phyloP scores from a whole-genome alignment of 176 grass and related monocot genomes.

The Lolium rigidum region DNA sequence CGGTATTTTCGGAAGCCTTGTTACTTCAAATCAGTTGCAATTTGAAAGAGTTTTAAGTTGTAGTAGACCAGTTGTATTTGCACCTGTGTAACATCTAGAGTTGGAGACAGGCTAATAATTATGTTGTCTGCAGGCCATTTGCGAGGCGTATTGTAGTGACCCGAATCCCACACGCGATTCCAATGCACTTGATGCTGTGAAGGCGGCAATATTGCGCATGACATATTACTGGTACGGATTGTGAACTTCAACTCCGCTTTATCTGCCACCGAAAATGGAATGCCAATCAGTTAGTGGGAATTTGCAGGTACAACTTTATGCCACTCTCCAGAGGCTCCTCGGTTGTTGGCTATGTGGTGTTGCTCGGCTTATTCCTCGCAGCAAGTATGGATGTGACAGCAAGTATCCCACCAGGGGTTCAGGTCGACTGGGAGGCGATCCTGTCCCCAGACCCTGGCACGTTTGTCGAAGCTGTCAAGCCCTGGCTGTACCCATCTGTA shows the following conservation, averaged over 20 bases:
- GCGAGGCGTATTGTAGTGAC: conserved; percentile 76
- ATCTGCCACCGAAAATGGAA: not conserved
- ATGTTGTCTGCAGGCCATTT: conserved; percentile 71
- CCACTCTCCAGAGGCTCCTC: conserved; percentile 92
- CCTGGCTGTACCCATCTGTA: conserved; percentile 79
- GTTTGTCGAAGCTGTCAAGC: conserved; percentile 65
- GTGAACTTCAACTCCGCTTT: not conserved
- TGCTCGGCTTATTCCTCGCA: conserved; percentile 85
- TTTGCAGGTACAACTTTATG: conserved; percentile 99
- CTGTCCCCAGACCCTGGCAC: conserved; percentile 59
- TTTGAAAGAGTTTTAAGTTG: conserved; percentile 4
- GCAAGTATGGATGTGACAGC: conserved; percentile 88
- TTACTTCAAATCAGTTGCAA: conserved; percentile 29
- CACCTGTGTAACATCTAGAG: not conserved
- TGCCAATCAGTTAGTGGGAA: conserved; percentile 9
- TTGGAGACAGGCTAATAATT: conserved; percentile 4
- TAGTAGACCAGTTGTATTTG: conserved; percentile 7
- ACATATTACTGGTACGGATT: conserved; percentile 90
- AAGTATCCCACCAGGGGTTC: conserved; percentile 71
- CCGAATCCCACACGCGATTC: conserved; percentile 66
- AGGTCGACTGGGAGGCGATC: conserved; percentile 98
- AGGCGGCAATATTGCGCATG: conserved; percentile 73
- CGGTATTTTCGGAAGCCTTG: not conserved
- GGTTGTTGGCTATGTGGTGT: conserved; percentile 74
- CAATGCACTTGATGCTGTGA: conserved; percentile 67